phyloP scores from a whole-genome alignment of 1,139 yeast species.

The Yamadazyma sp. region DNA sequence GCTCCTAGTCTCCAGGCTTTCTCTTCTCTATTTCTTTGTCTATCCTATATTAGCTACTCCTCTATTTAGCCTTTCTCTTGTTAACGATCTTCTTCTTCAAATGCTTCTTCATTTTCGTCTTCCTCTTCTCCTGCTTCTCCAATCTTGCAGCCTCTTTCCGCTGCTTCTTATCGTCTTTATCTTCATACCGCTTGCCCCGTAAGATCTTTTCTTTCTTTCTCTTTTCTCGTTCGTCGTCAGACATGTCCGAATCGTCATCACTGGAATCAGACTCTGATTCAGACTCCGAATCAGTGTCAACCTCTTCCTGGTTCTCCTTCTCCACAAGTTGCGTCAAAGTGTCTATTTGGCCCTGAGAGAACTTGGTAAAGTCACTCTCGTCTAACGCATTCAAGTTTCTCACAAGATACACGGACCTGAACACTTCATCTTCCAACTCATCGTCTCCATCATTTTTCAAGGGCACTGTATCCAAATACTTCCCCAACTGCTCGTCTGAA shows the following conservation, averaged over 20 bases:
- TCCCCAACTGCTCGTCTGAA: conserved; percentile 39
- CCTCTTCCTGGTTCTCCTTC: conserved; percentile 14
- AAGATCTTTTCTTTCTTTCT: conserved; percentile 22
- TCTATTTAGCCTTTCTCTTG: conserved; percentile 42
- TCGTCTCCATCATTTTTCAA: conserved; percentile 50
- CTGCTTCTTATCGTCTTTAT: conserved; percentile 79
- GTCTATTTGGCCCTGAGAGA: conserved; percentile 77
- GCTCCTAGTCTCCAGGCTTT: too few species aligned
- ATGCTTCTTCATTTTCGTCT: conserved; percentile 89
- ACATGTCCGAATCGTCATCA: conserved; percentile 34
- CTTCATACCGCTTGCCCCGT: conserved; percentile 78
- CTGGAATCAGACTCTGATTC: conserved; percentile 29
- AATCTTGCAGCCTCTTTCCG: conserved; percentile 84
- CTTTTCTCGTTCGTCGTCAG: conserved; percentile 20
- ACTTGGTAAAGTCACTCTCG: conserved; percentile 85
- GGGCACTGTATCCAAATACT: conserved; percentile 46
- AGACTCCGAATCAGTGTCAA: conserved; percentile 8
- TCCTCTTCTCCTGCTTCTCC: conserved; percentile 83
- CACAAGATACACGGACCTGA: conserved; percentile 83
- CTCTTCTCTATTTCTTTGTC: too few species aligned
- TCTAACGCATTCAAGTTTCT: conserved; percentile 70
- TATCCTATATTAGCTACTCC: too few species aligned
- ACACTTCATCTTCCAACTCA: conserved; percentile 77
- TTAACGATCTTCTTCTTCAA: conserved; percentile 76
- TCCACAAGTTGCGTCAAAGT: conserved; percentile 58